Conservation (phyloP, 768 basidiomycete species). For the Leccinum ochraceum region DNA sequence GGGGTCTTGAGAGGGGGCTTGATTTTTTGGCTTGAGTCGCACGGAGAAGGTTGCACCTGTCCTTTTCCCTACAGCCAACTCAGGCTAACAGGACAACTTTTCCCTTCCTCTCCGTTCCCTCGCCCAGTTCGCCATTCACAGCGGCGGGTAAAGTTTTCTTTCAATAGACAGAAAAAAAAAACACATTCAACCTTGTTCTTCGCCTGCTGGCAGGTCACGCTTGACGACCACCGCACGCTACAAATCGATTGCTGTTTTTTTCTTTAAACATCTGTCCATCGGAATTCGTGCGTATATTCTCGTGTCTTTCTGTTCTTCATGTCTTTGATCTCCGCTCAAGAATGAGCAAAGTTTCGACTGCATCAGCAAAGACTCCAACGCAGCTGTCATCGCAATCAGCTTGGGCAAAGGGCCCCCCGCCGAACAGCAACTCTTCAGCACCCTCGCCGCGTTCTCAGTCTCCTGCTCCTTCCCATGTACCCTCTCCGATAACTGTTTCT, state of each 20-base stretch:
- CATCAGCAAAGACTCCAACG: slow-evolving; percentile 70
- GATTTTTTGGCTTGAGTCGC: slow-evolving; percentile 36
- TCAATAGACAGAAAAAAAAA: slow-evolving; percentile 42
- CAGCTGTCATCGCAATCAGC: slow-evolving; percentile 81
- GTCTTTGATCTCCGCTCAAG: slow-evolving; percentile 35
- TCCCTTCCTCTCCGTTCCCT: slow-evolving; percentile 9
- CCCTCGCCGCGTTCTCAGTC: slow-evolving; percentile 78
- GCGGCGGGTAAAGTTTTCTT: slow-evolving; percentile 37
- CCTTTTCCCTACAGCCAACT: slow-evolving; percentile 38
- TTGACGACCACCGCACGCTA: slow-evolving; percentile 80
- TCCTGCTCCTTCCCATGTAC: slow-evolving; percentile 57
- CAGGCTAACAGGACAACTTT: slow-evolving; percentile 36
- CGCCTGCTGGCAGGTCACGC: slow-evolving; percentile 92
- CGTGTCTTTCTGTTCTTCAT: slow-evolving; percentile 2
- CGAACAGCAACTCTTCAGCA: slow-evolving; percentile 46
- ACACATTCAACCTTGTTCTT: slow-evolving; percentile 56
- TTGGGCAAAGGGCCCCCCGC: slow-evolving; percentile 89
- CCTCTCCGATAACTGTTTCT: slow-evolving; percentile 47
- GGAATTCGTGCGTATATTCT: slow-evolving; percentile 42
- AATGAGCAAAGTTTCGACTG: slow-evolving; percentile 93
- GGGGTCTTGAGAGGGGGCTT: slow-evolving; percentile 30
- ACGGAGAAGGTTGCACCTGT: slow-evolving; percentile 35
- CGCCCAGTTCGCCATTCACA: slow-evolving; percentile 37
- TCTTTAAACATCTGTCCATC: slow-evolving; percentile 43
- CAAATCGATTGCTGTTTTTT: slow-evolving; percentile 50